Conservation (phyloP, 768 basidiomycete species). For the Rhodotorula diobovata region DNA sequence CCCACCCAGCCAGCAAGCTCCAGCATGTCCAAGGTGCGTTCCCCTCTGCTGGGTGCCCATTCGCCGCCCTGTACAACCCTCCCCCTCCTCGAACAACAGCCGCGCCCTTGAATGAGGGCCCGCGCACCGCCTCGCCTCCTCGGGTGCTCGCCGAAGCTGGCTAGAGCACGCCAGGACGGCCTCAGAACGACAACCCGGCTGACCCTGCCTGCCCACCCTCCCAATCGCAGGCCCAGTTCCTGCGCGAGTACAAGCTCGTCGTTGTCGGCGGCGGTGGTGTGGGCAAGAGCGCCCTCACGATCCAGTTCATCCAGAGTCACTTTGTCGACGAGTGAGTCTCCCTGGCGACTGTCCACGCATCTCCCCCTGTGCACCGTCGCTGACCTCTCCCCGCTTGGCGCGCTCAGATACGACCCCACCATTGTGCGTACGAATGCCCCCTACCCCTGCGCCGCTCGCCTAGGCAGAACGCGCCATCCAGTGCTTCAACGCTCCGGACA, state of each 20-base stretch:
- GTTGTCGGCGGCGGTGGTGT: conserved; percentile 96
- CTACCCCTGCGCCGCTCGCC: neutral
- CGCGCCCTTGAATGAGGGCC: too few relatives aligned
- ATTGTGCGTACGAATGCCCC: conserved; percentile 47
- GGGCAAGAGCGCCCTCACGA: conserved; percentile 48
- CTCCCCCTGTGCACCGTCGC: neutral
- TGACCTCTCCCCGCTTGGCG: neutral
- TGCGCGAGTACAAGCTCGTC: conserved; percentile 96
- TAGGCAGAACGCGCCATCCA: too few relatives aligned
- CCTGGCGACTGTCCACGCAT: neutral
- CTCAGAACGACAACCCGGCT: neutral
- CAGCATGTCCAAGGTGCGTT: neutral
- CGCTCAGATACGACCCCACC: conserved; percentile 52
- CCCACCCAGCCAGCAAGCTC: neutral
- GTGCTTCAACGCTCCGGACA: too few relatives aligned
- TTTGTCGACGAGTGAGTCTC: conserved; percentile 45
- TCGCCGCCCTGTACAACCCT: neutral
- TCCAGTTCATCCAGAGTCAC: conserved; percentile 51
- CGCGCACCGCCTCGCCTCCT: neutral
- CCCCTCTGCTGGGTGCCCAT: neutral
- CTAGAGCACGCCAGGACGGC: neutral
- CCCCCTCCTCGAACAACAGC: too few relatives aligned
- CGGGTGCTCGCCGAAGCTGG: neutral
- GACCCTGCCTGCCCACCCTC: neutral
- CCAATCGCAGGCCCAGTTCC: conserved; percentile 48